Evolutionary conservation across 108 stramenopile species (phyloP).

Genomic region (Skeletonema tropicum): DNA sequence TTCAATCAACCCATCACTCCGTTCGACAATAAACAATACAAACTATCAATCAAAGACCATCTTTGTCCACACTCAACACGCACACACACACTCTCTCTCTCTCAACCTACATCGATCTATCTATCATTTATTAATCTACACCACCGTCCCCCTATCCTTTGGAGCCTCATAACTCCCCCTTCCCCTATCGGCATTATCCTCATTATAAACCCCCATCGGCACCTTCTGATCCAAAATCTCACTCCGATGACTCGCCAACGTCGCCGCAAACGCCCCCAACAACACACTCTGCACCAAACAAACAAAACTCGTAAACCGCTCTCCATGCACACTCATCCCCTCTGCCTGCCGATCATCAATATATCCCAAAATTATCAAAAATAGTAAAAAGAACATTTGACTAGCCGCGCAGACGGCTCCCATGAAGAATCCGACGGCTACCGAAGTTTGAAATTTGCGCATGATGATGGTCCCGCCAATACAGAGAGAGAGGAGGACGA

Average conservation of each 20-base stretch:
- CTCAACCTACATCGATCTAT: too few relatives aligned
- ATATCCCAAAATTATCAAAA: conserved; percentile 68
- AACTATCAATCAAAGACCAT: too few relatives aligned
- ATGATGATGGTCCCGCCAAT: conserved; percentile 91
- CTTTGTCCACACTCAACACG: too few relatives aligned
- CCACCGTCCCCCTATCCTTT: conserved; percentile 34
- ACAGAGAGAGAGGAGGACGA: conserved; percentile 67
- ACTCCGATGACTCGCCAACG: conserved; percentile 78
- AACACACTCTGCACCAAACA: conserved; percentile 72
- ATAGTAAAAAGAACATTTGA: conserved; percentile 85
- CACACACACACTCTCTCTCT: too few relatives aligned
- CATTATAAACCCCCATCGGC: conserved; percentile 24
- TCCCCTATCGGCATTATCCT: background rate
- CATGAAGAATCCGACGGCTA: conserved; percentile 90
- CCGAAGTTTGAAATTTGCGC: conserved; percentile 86
- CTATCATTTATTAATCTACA: too few relatives aligned
- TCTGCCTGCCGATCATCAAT: conserved; percentile 58
- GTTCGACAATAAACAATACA: too few relatives aligned
- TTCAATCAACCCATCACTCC: too few relatives aligned
- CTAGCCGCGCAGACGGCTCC: conserved; percentile 67
- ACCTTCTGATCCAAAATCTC: conserved; percentile 79
- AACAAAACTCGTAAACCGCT: conserved; percentile 66
- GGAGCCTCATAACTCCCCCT: conserved; percentile 42
- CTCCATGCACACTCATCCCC: conserved; percentile 57
- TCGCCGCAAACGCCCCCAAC: conserved; percentile 79